Conservation (phyloP, 768 basidiomycete species). For the Cyclocybe aegerita region DNA sequence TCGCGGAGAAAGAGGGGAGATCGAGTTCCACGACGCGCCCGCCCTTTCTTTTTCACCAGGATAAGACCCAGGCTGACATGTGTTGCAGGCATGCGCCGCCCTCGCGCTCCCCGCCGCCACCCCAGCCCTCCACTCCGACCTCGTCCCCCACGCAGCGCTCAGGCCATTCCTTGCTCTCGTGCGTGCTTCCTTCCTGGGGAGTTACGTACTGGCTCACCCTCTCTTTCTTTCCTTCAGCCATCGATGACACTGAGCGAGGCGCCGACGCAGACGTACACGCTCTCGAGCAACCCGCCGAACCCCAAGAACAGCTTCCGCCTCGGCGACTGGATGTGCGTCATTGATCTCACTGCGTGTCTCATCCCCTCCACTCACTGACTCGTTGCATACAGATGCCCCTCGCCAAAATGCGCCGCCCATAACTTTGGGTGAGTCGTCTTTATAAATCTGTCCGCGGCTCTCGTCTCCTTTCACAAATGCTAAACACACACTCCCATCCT, state of each 20-base stretch:
- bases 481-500: conserved; percentile 48
- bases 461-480: conserved; percentile 25
- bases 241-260: conserved; percentile 13
- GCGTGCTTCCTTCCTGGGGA: too few relatives aligned
- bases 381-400: conserved; percentile 52
- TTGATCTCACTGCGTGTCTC: conserved; percentile 10
- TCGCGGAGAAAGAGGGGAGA: too few relatives aligned
- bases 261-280: conserved; percentile 41
- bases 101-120: conserved; percentile 40
- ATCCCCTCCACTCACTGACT: conserved; percentile 18
- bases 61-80: conserved; percentile 8
- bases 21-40: conserved; percentile 1
- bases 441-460: conserved; percentile 8
- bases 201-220: conserved; percentile 24
- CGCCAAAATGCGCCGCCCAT: conserved; percentile 72
- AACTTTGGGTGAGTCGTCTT: conserved; percentile 75
- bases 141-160: conserved; percentile 13
- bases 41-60: not conserved
- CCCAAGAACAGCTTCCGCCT: conserved; percentile 63
- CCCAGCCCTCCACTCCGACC: conserved; percentile 28
- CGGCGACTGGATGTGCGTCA: conserved; percentile 77
- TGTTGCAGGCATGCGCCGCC: conserved; percentile 50
- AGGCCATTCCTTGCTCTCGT: too few relatives aligned
- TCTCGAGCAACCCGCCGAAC: conserved; percentile 73
- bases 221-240: conserved; percentile 27